Evolutionary conservation across 2,329 filamentous ascomycete species (phyloP).

Genomic region (Knoxdaviesia capensis): DNA sequence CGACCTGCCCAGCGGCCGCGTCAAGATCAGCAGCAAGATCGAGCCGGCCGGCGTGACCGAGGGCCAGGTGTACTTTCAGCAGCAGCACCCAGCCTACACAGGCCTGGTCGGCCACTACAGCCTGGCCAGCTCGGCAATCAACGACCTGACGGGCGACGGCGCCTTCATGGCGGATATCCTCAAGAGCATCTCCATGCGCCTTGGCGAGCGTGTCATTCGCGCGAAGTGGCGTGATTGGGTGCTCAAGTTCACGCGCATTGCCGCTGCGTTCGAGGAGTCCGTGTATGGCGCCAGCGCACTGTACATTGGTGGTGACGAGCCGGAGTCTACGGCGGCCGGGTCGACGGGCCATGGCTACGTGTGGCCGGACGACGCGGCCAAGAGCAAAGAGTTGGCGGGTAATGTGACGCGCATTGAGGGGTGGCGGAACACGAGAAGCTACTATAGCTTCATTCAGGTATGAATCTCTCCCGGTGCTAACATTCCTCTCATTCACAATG

Average conservation of each 20-base stretch:
- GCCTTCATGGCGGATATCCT: slow-evolving; percentile 78
- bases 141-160: slow-evolving; percentile 66
- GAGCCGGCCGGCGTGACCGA: slow-evolving; percentile 67
- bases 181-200: slow-evolving; percentile 63
- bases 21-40: slow-evolving; percentile 84
- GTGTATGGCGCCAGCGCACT: slow-evolving; percentile 88
- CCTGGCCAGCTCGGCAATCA: slow-evolving; percentile 18
- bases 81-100: slow-evolving; percentile 44
- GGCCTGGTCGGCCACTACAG: slow-evolving; percentile 19
- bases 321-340: slow-evolving; percentile 35
- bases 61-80: slow-evolving; percentile 71
- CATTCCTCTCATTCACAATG: not conserved
- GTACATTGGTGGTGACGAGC: slow-evolving; percentile 62
- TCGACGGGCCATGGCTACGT: slow-evolving; percentile 79
- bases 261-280: slow-evolving; percentile 83
- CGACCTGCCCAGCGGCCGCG: slow-evolving; percentile 74
- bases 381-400: slow-evolving; percentile 70
- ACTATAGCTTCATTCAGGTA: slow-evolving; percentile 86
- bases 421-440: slow-evolving; percentile 88
- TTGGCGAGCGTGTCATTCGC: slow-evolving; percentile 76
- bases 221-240: slow-evolving; percentile 92
- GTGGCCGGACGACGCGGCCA: slow-evolving; percentile 67
- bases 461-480: slow-evolving; percentile 5
- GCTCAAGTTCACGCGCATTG: slow-evolving; percentile 78
- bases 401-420: slow-evolving; percentile 89